phyloP scores from a whole-genome alignment of 1,284 basidiomycete genomes.

The Ganoderma meredithae region DNA sequence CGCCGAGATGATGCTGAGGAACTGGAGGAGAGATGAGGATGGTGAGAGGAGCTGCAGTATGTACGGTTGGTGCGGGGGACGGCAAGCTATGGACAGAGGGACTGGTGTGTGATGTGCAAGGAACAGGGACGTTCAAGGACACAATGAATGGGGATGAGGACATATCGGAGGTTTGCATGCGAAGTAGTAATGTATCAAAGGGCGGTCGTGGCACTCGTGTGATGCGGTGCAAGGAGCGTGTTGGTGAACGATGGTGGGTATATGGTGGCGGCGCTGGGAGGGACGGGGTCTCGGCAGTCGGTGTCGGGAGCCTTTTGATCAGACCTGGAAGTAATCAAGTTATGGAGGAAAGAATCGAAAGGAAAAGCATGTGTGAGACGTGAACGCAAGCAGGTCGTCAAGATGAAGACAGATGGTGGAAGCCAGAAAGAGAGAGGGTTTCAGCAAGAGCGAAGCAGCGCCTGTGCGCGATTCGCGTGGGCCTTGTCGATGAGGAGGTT shows the following conservation, averaged over 20 bases:
- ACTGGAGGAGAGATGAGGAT: neutral
- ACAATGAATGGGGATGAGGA: neutral
- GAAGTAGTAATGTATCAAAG: slow-evolving; percentile 16
- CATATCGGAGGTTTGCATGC: slow-evolving; percentile 7
- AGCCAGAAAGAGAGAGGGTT: neutral
- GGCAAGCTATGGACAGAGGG: neutral
- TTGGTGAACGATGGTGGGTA: neutral
- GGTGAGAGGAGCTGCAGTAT: slow-evolving; percentile 15
- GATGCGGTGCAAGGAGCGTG: neutral
- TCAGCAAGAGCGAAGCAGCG: slow-evolving; percentile 41
- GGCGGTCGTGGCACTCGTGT: neutral
- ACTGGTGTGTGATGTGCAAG: neutral
- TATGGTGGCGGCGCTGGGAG: neutral
- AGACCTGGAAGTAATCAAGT: neutral
- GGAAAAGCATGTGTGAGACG: neutral
- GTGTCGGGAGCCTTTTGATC: slow-evolving; percentile 6
- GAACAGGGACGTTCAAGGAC: slow-evolving; percentile 2
- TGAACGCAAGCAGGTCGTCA: neutral
- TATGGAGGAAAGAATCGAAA: neutral
- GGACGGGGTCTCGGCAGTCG: neutral
- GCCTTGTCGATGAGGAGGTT: slow-evolving; percentile 70
- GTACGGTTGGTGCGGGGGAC: slow-evolving; percentile 16
- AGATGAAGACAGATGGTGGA: neutral
- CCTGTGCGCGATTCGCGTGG: slow-evolving; percentile 41
- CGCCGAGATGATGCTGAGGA: no score